Conservation (phyloP, 2,329 filamentous ascomycete genomes). For the Aureobasidium subglaciale region DNA sequence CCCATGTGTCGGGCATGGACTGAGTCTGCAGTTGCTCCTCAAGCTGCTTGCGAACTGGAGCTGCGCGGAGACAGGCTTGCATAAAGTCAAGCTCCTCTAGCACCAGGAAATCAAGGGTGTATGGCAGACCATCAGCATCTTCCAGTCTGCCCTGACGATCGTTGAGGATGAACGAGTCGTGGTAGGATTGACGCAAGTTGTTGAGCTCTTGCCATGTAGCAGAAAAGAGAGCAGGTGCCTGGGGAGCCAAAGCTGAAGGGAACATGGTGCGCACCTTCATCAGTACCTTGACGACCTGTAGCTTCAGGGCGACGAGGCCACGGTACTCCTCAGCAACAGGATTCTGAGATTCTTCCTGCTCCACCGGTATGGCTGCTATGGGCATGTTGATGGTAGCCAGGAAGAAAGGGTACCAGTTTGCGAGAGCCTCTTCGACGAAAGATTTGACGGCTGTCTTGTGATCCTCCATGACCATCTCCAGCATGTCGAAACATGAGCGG, state of each 20-base stretch:
- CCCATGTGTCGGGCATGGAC: conserved; percentile 65
- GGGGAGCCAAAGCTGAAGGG: conserved; percentile 69
- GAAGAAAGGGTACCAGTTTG: conserved; percentile 84
- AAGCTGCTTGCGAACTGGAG: conserved; percentile 83
- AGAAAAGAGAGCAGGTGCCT: conserved; percentile 76
- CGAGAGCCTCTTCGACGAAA: conserved; percentile 80
- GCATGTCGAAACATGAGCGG: conserved; percentile 82
- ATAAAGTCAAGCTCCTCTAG: conserved; percentile 93
- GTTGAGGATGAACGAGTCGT: conserved; percentile 76
- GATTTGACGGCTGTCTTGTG: conserved; percentile 77
- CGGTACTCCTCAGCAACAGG: conserved; percentile 62
- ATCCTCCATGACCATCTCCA: conserved; percentile 95
- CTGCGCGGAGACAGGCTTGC: conserved; percentile 80
- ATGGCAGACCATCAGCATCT: conserved; percentile 84
- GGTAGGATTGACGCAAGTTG: conserved; percentile 64
- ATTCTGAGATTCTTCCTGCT: conserved; percentile 56
- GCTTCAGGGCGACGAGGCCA: conserved; percentile 75
- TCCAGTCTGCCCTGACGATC: conserved; percentile 83
- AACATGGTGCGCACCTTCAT: conserved; percentile 85
- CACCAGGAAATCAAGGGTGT: conserved; percentile 87
- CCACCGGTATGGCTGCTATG: conserved; percentile 55
- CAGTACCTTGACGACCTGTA: conserved; percentile 84
- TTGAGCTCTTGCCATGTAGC: conserved; percentile 85
- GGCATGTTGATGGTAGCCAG: conserved; percentile 66
- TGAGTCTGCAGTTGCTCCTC: conserved; percentile 63